phyloP scores from a whole-genome alignment of 306 rosid genomes.

The Ziziphus jujuba region DNA sequence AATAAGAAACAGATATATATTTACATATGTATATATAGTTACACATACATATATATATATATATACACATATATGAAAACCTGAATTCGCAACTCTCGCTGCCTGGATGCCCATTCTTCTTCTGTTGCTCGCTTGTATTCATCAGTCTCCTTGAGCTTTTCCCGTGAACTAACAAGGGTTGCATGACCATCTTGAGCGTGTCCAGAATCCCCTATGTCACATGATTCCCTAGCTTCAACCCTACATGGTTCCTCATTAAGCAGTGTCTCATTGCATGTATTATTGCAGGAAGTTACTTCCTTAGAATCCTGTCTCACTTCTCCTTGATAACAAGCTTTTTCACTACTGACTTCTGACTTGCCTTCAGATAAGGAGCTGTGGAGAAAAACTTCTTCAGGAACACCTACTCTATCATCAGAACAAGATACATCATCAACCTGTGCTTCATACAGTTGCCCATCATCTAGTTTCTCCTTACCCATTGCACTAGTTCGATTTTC shows the following conservation, averaged over 20 bases:
- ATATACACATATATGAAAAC: slow-evolving; percentile 30
- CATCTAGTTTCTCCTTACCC: slow-evolving; percentile 12
- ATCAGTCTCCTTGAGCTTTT: slow-evolving; percentile 81
- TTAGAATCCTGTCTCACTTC: slow-evolving; percentile 20
- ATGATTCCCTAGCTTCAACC: slow-evolving; percentile 18
- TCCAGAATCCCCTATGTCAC: slow-evolving; percentile 13
- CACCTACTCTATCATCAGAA: slow-evolving; percentile 16
- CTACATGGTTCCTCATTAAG: not conserved
- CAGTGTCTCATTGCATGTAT: not conserved
- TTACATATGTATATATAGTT: slow-evolving; percentile 5
- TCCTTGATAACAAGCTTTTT: slow-evolving; percentile 15
- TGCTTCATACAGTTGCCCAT: slow-evolving; percentile 3
- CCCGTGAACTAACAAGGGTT: slow-evolving; percentile 47
- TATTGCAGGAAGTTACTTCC: slow-evolving; percentile 6
- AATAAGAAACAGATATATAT: not conserved
- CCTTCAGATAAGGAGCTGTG: not conserved
- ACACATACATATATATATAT: slow-evolving; percentile 3
- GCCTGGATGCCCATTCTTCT: slow-evolving; percentile 89
- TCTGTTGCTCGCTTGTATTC: slow-evolving; percentile 78
- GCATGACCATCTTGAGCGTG: slow-evolving; percentile 28
- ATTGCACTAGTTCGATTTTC: too few species aligned
- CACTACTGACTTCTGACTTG: slow-evolving; percentile 11
- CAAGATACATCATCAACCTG: slow-evolving; percentile 17
- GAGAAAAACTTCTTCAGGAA: slow-evolving; percentile 16
- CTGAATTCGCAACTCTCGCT: slow-evolving; percentile 79